Percentiles rank a stretch among this genome's conserved stretches.
Evolutionary conservation across 768 basidiomycete genomes (phyloP).

Genomic region (Galerina marginata): DNA sequence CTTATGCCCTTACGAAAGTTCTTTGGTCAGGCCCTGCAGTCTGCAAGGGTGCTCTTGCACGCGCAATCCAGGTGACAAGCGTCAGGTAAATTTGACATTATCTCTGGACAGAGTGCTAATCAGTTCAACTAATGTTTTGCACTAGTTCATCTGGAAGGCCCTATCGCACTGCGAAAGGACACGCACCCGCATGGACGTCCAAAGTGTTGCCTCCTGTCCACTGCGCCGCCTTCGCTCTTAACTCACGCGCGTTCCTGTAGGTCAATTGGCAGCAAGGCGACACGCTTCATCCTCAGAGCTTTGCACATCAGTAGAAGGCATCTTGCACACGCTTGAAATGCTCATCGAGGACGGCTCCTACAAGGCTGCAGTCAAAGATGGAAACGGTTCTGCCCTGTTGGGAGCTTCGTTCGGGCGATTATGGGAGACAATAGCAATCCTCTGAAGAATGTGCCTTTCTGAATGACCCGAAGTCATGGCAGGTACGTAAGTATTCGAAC

Average conservation of each 20-base stretch:
- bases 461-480: no score
- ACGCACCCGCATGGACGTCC: constrained; percentile 83
- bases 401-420: constrained; percentile 43
- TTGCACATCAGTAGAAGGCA: constrained; percentile 68
- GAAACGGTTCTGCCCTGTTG: constrained; percentile 56
- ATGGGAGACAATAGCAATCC: constrained; percentile 59
- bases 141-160: constrained; percentile 80
- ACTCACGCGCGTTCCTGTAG: constrained; percentile 41
- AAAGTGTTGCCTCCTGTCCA: constrained; percentile 52
- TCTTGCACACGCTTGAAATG: constrained; percentile 94
- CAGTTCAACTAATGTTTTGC: constrained; percentile 2
- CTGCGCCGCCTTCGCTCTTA: constrained; percentile 10
- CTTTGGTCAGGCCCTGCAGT: constrained; percentile 81
- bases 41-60: constrained; percentile 84
- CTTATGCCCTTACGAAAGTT: neutral
- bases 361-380: constrained; percentile 72
- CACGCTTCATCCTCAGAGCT: constrained; percentile 78
- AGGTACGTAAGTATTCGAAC: no score
- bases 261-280: constrained; percentile 89
- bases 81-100: constrained; percentile 62
- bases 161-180: constrained; percentile 88
- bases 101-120: neutral
- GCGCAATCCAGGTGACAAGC: constrained; percentile 87
- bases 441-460: constrained; percentile 40
- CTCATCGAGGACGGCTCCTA: constrained; percentile 83